Conservation (phyloP, 768 basidiomycete genomes). For the Mycena chlorophos region DNA sequence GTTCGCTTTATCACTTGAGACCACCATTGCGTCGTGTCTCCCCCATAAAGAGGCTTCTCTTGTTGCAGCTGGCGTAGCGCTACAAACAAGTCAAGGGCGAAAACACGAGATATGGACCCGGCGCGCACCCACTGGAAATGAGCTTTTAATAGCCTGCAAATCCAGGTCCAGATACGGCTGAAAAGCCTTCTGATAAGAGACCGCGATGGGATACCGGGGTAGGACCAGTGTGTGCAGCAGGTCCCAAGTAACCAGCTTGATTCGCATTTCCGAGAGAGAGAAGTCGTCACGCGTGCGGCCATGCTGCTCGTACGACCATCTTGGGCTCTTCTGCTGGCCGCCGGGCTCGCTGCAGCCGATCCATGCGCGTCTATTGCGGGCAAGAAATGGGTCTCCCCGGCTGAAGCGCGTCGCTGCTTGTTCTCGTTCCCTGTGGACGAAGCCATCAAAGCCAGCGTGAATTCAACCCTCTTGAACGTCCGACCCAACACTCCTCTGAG, state of each 20-base stretch:
- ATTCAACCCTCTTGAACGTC: conserved; percentile 11
- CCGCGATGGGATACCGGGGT: conserved; percentile 66
- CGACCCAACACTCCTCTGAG: background rate
- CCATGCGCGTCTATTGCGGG: conserved; percentile 55
- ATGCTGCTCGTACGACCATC: conserved; percentile 6
- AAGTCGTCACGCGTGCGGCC: background rate
- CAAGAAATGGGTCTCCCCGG: conserved; percentile 55
- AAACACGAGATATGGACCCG: background rate
- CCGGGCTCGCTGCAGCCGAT: conserved; percentile 28
- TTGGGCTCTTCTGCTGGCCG: background rate
- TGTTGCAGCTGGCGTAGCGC: conserved; percentile 50
- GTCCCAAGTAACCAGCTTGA: conserved; percentile 78
- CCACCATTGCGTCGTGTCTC: conserved; percentile 69
- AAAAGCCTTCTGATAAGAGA: conserved; percentile 66
- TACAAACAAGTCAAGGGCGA: conserved; percentile 21
- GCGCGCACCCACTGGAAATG: conserved; percentile 60
- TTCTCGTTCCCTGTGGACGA: conserved; percentile 49
- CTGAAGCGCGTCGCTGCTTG: conserved; percentile 53
- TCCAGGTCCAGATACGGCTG: conserved; percentile 63
- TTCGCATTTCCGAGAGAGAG: conserved; percentile 19
- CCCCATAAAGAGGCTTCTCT: conserved; percentile 58
- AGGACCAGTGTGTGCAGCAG: conserved; percentile 73
- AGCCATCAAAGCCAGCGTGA: conserved; percentile 50
- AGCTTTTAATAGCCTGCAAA: conserved; percentile 49
- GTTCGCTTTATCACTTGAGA: conserved; percentile 72